These are phyloP conservation scores for Glycine soja DNA, from an alignment of 306 rosid genomes.

Conservation along the genomic window DNA sequence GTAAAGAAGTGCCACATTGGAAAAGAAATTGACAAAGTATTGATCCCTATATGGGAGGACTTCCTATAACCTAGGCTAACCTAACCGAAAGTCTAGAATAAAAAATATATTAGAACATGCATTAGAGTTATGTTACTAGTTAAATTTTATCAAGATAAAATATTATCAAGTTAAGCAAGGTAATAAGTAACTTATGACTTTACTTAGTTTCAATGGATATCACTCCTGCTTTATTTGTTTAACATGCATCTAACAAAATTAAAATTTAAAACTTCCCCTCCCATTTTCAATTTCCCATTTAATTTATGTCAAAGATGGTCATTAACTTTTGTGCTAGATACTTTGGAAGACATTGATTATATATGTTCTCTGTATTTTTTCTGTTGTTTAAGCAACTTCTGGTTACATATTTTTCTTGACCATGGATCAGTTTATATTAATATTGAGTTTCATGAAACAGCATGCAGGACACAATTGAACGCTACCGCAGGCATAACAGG, in stretches of 20 bases:
- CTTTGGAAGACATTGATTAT: background rate
- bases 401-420: background rate
- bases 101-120: background rate
- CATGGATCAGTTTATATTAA: background rate
- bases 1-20: background rate
- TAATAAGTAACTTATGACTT: background rate
- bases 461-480: conserved; percentile 79
- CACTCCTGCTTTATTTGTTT: background rate
- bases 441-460: conserved; percentile 51
- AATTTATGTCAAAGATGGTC: background rate
- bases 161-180: background rate
- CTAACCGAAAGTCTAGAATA: background rate
- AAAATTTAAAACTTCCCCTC: background rate
- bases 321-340: background rate
- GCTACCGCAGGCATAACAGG: conserved; percentile 63
- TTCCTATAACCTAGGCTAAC: background rate
- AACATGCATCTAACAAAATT: background rate
- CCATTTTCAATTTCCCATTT: background rate
- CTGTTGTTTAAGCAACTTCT: conserved; percentile 2
- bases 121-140: background rate
- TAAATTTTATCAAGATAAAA: background rate
- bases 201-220: background rate
- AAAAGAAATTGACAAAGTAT: too few species aligned
- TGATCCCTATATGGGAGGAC: too few species aligned
- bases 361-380: background rate